phyloP scores from a whole-genome alignment of 2,329 filamentous ascomycete species.

The Nemania serpens region DNA sequence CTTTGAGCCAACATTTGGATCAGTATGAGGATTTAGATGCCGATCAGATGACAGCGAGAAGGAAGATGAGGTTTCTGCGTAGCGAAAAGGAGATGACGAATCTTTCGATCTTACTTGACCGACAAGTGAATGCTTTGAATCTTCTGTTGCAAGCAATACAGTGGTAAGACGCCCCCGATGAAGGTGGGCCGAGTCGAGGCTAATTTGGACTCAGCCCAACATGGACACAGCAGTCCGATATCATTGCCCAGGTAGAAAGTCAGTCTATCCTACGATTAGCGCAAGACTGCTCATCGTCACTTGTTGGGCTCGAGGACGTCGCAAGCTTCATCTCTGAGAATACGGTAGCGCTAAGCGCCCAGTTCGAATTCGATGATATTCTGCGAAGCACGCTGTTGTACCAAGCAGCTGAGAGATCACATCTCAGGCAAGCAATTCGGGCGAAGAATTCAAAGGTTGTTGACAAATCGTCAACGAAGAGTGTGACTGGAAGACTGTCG shows the following conservation, averaged over 20 bases:
- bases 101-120: conserved; percentile 27
- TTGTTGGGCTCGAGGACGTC: conserved; percentile 22
- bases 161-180: conserved; percentile 21
- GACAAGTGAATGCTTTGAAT: conserved; percentile 30
- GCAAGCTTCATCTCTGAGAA: conserved; percentile 24
- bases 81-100: conserved; percentile 26
- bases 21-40: background rate
- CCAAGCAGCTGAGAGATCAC: conserved; percentile 21
- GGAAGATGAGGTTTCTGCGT: conserved; percentile 21
- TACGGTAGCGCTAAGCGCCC: conserved; percentile 12
- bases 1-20: conserved; percentile 18
- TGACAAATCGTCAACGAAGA: background rate
- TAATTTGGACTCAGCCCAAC: conserved; percentile 16
- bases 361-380: conserved; percentile 27
- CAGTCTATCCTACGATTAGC: conserved; percentile 23
- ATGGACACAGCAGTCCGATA: conserved; percentile 18
- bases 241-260: conserved; percentile 16
- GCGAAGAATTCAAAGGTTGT: background rate
- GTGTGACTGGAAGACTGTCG: too few species aligned
- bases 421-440: conserved; percentile 15
- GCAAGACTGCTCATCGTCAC: conserved; percentile 26
- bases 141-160: conserved; percentile 29
- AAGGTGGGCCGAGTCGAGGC: background rate
- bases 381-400: conserved; percentile 20
- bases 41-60: conserved; percentile 7